Evolutionary conservation across 169 alveolate genomes (phyloP).

Genomic region (Eimeria acervulina): DNA sequence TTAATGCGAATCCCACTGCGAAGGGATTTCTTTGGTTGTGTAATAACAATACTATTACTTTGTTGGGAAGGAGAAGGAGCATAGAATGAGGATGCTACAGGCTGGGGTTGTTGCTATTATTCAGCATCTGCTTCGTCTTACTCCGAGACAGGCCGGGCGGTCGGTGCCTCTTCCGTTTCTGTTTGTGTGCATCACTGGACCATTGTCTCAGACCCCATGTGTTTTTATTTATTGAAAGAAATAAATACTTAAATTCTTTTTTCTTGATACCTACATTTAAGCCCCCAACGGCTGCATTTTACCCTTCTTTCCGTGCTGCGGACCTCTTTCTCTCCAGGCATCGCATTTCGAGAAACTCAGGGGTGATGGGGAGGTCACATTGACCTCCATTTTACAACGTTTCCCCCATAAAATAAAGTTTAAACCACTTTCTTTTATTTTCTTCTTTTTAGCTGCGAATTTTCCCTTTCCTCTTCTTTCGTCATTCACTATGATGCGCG

Average conservation of each 20-base stretch:
- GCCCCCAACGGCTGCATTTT: not conserved
- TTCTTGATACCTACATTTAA: not conserved
- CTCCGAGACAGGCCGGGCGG: conserved; percentile 19
- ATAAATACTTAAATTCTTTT: too few species aligned
- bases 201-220: not conserved
- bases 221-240: too few species aligned
- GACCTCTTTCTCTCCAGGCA: not conserved
- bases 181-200: not conserved
- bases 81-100: not conserved
- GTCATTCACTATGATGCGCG: not conserved
- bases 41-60: not conserved
- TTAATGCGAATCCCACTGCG: not conserved
- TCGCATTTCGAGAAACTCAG: not conserved
- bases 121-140: not conserved
- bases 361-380: not conserved
- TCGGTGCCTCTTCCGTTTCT: not conserved
- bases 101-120: not conserved
- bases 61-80: not conserved
- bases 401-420: not conserved
- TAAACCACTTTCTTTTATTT: not conserved
- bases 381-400: too few species aligned
- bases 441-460: not conserved
- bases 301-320: not conserved
- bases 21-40: not conserved
- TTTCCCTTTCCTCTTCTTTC: not conserved